Conservation (phyloP, 192 early-diverging fungal genomes). For the Gonapodya prolifera region DNA sequence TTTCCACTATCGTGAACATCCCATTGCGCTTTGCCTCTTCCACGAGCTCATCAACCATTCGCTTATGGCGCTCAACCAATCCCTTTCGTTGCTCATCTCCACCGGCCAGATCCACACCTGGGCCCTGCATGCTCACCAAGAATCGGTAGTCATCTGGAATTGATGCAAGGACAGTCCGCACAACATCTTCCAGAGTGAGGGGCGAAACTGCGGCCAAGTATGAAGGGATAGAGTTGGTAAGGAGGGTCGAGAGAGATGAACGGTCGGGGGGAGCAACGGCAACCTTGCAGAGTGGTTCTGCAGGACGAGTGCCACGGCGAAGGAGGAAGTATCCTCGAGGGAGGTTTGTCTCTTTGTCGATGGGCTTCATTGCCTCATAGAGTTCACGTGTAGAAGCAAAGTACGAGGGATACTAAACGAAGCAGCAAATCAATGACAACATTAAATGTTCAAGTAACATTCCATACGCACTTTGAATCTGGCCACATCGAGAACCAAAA, state of each 20-base stretch:
- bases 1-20: background rate
- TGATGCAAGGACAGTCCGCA: slow-evolving; percentile 6
- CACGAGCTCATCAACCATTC: background rate
- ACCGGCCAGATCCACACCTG: slow-evolving; percentile 41
- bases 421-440: background rate
- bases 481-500: slow-evolving; percentile 78
- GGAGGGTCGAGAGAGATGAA: slow-evolving; percentile 3
- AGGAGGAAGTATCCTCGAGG: slow-evolving; percentile 84
- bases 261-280: background rate
- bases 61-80: background rate
- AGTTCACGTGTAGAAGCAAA: slow-evolving; percentile 59
- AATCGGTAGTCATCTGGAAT: slow-evolving; percentile 9
- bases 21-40: background rate
- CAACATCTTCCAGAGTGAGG: background rate
- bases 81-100: slow-evolving; percentile 2
- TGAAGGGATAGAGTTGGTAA: slow-evolving; percentile 7
- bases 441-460: background rate
- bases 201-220: slow-evolving; percentile 1
- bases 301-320: slow-evolving; percentile 15
- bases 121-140: slow-evolving; percentile 18
- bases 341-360: slow-evolving; percentile 66
- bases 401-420: slow-evolving; percentile 73
- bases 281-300: slow-evolving; percentile 23
- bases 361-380: slow-evolving; percentile 67
- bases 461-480: slow-evolving; percentile 9